Evolutionary conservation across 2,329 filamentous ascomycete genomes (phyloP).

Genomic region (Neofusicoccum sp.): DNA sequence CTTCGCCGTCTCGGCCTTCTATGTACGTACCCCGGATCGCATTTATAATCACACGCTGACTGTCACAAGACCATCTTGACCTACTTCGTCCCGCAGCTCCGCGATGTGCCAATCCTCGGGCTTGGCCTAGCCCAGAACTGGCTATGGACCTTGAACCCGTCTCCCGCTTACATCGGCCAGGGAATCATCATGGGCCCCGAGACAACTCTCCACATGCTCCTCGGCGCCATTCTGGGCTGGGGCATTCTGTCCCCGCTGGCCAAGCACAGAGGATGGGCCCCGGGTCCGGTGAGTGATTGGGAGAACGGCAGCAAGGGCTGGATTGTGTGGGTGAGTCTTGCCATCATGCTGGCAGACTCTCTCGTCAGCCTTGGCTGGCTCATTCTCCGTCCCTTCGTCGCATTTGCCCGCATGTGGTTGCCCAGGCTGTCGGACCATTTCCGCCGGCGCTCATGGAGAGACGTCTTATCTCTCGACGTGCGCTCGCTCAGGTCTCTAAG

Average conservation of each 20-base stretch:
- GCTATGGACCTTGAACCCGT: slow-evolving; percentile 96
- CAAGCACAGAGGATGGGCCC: slow-evolving; percentile 84
- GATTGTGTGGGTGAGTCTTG: slow-evolving; percentile 96
- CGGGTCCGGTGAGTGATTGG: slow-evolving; percentile 85
- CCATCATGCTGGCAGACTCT: slow-evolving; percentile 95
- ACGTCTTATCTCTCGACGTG: slow-evolving; percentile 30
- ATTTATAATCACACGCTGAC: not conserved
- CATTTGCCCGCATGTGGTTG: slow-evolving; percentile 46
- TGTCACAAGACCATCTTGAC: slow-evolving; percentile 72
- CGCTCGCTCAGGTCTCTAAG: slow-evolving; percentile 35
- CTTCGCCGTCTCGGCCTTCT: slow-evolving; percentile 61
- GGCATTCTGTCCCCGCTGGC: slow-evolving; percentile 86
- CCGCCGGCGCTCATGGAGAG: slow-evolving; percentile 39
- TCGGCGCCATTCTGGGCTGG: slow-evolving; percentile 90
- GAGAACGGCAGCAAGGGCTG: slow-evolving; percentile 92
- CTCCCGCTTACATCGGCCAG: slow-evolving; percentile 94
- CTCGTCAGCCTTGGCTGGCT: slow-evolving; percentile 85
- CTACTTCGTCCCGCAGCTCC: slow-evolving; percentile 85
- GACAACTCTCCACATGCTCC: slow-evolving; percentile 92
- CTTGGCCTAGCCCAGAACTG: slow-evolving; percentile 72
- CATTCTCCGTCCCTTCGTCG: slow-evolving; percentile 64
- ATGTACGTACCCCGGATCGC: slow-evolving; percentile 37
- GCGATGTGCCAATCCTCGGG: slow-evolving; percentile 87
- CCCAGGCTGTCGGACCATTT: slow-evolving; percentile 32
- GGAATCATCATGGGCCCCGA: slow-evolving; percentile 98